phyloP scores from a whole-genome alignment of 257 asterid genomes.

The Rhazya stricta region DNA sequence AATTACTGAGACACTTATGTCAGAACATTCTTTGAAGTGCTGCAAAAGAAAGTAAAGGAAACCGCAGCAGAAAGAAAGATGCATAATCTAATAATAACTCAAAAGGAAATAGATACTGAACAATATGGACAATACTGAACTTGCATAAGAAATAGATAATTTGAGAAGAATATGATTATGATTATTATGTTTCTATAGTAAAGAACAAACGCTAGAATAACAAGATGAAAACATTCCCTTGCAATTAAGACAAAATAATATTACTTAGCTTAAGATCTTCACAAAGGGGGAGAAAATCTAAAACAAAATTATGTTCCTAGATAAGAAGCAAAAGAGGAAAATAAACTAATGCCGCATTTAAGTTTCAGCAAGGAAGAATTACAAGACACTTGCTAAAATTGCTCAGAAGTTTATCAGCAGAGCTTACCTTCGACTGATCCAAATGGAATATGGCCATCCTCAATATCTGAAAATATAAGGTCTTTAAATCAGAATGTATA shows the following conservation, averaged over 20 bases:
- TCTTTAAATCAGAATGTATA: background rate
- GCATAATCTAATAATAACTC: background rate
- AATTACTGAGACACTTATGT: conserved; percentile 2
- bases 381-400: background rate
- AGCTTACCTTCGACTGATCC: conserved; percentile 35
- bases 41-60: background rate
- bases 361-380: background rate
- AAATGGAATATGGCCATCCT: conserved; percentile 26
- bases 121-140: background rate
- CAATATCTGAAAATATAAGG: conserved; percentile 27
- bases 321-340: background rate
- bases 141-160: background rate
- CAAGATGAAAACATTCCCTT: background rate
- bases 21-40: background rate
- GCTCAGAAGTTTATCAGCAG: conserved; percentile 2
- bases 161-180: background rate
- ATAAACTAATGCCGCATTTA: background rate
- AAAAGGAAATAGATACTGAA: background rate
- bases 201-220: background rate
- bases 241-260: background rate
- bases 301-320: background rate
- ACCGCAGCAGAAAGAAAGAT: background rate
- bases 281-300: background rate
- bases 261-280: background rate
- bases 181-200: background rate